Conservation (phyloP, 176 grass and related monocot genomes). For the Bromus sterilis region DNA sequence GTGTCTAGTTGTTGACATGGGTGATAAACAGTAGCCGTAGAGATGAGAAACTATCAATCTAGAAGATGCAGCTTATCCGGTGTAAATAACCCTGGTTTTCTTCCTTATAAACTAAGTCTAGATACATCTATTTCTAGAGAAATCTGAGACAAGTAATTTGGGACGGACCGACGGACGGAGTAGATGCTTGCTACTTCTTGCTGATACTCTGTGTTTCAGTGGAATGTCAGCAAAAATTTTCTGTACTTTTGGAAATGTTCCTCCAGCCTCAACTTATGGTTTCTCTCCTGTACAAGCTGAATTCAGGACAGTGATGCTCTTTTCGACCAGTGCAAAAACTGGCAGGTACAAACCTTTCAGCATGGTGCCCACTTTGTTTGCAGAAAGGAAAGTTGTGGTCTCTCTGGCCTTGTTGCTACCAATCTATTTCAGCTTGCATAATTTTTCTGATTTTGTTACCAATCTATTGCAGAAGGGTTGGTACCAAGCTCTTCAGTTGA, state of each 20-base stretch:
- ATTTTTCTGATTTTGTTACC: no score
- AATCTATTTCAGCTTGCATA: not conserved
- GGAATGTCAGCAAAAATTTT: not conserved
- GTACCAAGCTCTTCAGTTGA: no score
- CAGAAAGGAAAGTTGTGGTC: not conserved
- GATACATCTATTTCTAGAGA: no score
- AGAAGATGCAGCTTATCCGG: not conserved
- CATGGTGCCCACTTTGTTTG: not conserved
- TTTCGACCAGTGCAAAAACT: not conserved
- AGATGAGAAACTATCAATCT: conserved; percentile 3
- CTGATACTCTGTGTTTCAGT: not conserved
- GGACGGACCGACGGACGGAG: no score
- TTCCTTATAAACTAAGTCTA: no score
- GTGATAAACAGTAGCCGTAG: conserved; percentile 5
- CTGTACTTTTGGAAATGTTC: not conserved
- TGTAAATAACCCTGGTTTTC: not conserved
- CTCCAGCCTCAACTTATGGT: not conserved
- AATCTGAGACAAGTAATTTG: no score
- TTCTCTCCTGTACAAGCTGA: not conserved
- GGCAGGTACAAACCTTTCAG: not conserved
- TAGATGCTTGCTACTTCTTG: not conserved
- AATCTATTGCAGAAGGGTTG: no score
- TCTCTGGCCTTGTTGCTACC: not conserved
- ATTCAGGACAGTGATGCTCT: not conserved
- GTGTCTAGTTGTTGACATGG: conserved; percentile 18